A percentile compares a stretch with the other conserved stretches of the same genome.
These are phyloP conservation scores for Thelephora ganbajun DNA, from an alignment of 768 basidiomycete species.

Conservation along the genomic window DNA sequence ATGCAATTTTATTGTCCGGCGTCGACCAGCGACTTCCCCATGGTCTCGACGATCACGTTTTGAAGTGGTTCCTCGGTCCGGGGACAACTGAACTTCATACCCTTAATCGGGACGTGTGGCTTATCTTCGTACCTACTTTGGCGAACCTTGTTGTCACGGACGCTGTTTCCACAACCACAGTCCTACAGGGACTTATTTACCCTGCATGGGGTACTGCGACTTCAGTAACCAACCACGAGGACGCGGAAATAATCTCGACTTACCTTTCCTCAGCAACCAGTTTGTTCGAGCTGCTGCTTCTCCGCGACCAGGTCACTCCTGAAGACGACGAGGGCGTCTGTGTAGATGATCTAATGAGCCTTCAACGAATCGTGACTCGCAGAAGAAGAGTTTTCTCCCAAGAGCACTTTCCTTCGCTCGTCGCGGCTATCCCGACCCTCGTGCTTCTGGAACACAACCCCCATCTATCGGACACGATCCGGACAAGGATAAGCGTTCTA, in stretches of 20 bases:
- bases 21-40: constrained; percentile 66
- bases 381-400: constrained; percentile 54
- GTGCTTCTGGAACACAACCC: constrained; percentile 57
- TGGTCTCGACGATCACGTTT: constrained; percentile 57
- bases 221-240: constrained; percentile 21
- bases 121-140: constrained; percentile 45
- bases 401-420: constrained; percentile 49
- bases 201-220: constrained; percentile 61
- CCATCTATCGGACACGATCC: constrained; percentile 34
- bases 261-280: constrained; percentile 51
- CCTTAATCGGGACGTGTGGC: constrained; percentile 52
- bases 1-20: constrained; percentile 56
- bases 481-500: constrained; percentile 33
- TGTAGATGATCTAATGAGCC: constrained; percentile 41
- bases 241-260: constrained; percentile 25
- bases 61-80: constrained; percentile 57
- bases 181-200: constrained; percentile 64
- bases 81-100: constrained; percentile 51
- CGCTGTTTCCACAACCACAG: constrained; percentile 56
- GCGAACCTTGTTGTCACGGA: constrained; percentile 52
- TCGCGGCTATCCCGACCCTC: constrained; percentile 50
- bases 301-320: constrained; percentile 29
- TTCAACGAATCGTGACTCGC: constrained; percentile 57
- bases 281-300: constrained; percentile 45
- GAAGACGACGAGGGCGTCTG: constrained; percentile 20